These are phyloP conservation scores for Quercus glauca DNA, from an alignment of 306 rosid species.

Conservation along the genomic window DNA sequence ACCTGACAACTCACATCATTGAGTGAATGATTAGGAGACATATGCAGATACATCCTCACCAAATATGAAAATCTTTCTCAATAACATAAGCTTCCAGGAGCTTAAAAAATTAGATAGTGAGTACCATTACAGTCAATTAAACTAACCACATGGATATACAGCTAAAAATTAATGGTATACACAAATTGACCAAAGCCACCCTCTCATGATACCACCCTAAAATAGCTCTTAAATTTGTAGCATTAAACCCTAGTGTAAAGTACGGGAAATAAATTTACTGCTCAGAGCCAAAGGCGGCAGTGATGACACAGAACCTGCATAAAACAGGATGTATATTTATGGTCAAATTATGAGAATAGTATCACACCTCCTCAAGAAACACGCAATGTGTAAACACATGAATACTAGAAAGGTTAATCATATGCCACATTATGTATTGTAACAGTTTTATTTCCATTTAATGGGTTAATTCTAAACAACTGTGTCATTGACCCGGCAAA, in stretches of 20 bases:
- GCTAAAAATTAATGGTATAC: background rate
- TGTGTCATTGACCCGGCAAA: background rate
- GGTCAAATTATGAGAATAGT: background rate
- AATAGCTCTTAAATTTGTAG: background rate
- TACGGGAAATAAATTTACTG: background rate
- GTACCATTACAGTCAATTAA: background rate
- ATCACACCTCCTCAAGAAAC: background rate
- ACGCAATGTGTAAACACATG: background rate
- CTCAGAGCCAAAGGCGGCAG: background rate
- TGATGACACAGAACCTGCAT: background rate
- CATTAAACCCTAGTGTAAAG: background rate
- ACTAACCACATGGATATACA: background rate
- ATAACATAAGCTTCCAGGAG: background rate
- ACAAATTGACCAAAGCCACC: background rate
- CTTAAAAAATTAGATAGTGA: background rate
- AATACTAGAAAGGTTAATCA: background rate
- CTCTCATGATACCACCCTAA: background rate
- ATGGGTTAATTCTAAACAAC: background rate
- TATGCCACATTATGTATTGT: background rate
- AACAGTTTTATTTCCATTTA: background rate
- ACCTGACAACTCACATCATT: background rate
- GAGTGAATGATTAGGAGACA: background rate
- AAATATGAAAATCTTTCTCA: background rate
- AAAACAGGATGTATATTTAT: background rate
- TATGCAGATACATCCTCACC: background rate